A percentile compares a stretch with the other conserved stretches of the same genome.
These are phyloP conservation scores for Mycena venus DNA, from an alignment of 768 basidiomycete species.

Conservation along the genomic window DNA sequence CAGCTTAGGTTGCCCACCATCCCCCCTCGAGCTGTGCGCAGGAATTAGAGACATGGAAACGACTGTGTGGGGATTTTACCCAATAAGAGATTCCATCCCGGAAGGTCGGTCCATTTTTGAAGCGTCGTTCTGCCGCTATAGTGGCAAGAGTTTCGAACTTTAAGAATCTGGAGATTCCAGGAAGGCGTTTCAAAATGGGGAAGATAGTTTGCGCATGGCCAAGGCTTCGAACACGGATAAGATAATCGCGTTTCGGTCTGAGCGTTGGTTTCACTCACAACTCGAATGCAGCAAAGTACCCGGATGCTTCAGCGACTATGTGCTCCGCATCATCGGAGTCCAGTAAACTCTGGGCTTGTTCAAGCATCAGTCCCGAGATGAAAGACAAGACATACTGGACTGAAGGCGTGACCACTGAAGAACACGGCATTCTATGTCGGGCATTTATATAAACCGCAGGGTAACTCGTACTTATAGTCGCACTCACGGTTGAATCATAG, in stretches of 20 bases:
- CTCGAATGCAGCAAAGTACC: neutral
- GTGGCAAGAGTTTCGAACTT: conserved; percentile 1
- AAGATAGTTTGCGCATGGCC: no score
- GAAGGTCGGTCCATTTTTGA: conserved; percentile 11
- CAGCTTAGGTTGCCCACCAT: neutral
- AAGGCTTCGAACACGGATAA: no score
- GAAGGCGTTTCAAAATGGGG: conserved; percentile 2
- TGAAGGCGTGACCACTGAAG: conserved; percentile 21
- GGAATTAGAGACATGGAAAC: neutral
- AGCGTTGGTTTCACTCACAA: no score
- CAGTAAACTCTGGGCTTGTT: neutral
- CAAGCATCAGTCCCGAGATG: no score
- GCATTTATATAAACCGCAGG: no score
- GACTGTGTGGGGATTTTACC: neutral
- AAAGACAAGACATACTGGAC: no score
- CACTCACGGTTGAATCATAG: neutral
- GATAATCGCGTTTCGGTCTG: no score
- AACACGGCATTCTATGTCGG: conserved; percentile 21
- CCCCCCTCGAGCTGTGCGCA: neutral
- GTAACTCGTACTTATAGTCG: no score
- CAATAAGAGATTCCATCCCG: conserved; percentile 19
- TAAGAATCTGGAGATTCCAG: neutral
- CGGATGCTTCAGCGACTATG: neutral
- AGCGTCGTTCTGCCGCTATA: neutral
- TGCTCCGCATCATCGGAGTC: conserved; percentile 1